Conservation (phyloP, 139 green algal genomes). For the Chlorella sorokiniana region DNA sequence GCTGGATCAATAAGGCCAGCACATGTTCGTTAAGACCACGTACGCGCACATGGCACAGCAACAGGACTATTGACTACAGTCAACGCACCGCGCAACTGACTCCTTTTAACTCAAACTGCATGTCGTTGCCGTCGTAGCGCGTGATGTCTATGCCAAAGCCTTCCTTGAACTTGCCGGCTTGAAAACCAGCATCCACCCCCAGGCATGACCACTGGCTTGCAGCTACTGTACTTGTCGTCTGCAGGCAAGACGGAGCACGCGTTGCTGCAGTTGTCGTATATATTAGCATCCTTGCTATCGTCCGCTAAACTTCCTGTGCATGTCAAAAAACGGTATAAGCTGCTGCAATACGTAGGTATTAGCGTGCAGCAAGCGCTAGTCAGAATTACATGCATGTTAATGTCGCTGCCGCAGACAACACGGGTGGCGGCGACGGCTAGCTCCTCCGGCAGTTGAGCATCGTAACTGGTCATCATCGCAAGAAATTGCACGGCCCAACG, state of each 20-base stretch:
- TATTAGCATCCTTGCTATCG: too few relatives aligned
- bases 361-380: not conserved
- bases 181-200: constrained; percentile 82
- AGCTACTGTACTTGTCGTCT: constrained; percentile 73
- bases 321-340: too few relatives aligned
- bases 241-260: not conserved
- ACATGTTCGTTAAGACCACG: not conserved
- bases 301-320: too few relatives aligned
- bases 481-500: too few relatives aligned
- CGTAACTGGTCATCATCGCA: too few relatives aligned
- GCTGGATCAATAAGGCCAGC: not conserved
- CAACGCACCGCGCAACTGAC: constrained; percentile 45
- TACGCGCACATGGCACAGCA: too few relatives aligned
- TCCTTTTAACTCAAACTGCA: constrained; percentile 95
- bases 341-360: too few relatives aligned
- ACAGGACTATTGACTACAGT: too few relatives aligned
- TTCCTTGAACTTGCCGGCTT: constrained; percentile 71
- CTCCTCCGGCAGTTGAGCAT: constrained; percentile 49
- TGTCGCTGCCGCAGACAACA: constrained; percentile 69
- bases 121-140: constrained; percentile 50
- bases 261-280: not conserved
- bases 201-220: constrained; percentile 69
- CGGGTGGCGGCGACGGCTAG: constrained; percentile 66
- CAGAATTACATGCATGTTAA: constrained; percentile 79
- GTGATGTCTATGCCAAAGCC: constrained; percentile 60